Conservation (phyloP, 805 yeast genomes). For the Ogataea methanolica region DNA sequence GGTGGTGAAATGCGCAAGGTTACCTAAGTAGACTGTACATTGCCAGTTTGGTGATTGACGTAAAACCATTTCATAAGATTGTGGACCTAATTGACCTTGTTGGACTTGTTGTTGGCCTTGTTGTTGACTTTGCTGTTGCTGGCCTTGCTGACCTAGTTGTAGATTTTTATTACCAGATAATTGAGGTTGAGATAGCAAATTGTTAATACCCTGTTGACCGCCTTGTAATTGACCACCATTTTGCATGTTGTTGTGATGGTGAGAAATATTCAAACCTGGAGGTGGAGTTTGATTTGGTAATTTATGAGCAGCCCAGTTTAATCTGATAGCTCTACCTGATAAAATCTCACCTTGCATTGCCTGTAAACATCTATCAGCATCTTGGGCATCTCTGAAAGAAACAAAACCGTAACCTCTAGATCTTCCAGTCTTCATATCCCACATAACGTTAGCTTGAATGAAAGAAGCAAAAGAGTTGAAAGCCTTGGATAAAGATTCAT, state of each 20-base stretch:
- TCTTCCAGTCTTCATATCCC: conserved; percentile 94
- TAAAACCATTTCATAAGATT: conserved; percentile 59
- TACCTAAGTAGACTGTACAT: conserved; percentile 84
- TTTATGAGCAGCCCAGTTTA: conserved; percentile 86
- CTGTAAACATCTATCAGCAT: conserved; percentile 70
- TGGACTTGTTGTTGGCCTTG: not conserved
- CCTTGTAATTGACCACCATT: not conserved
- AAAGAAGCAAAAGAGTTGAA: conserved; percentile 57
- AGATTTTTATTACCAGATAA: no score
- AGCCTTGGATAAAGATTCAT: conserved; percentile 57
- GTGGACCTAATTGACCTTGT: conserved; percentile 17
- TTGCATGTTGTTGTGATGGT: conserved; percentile 1
- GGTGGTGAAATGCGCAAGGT: conserved; percentile 70
- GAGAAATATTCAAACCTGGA: conserved; percentile 14
- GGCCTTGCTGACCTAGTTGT: not conserved
- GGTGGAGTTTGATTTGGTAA: conserved; percentile 32
- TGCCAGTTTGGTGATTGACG: conserved; percentile 81
- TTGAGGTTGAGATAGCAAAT: conserved; percentile 5
- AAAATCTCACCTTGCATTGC: conserved; percentile 71
- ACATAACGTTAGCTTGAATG: conserved; percentile 88
- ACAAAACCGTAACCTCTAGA: conserved; percentile 92
- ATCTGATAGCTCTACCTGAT: conserved; percentile 72
- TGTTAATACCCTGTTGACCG: not conserved
- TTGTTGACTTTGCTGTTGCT: not conserved
- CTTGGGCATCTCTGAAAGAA: conserved; percentile 58